These are phyloP conservation scores for Beta corolliflora DNA, from an alignment of 179 eudicot species.

Conservation along the genomic window DNA sequence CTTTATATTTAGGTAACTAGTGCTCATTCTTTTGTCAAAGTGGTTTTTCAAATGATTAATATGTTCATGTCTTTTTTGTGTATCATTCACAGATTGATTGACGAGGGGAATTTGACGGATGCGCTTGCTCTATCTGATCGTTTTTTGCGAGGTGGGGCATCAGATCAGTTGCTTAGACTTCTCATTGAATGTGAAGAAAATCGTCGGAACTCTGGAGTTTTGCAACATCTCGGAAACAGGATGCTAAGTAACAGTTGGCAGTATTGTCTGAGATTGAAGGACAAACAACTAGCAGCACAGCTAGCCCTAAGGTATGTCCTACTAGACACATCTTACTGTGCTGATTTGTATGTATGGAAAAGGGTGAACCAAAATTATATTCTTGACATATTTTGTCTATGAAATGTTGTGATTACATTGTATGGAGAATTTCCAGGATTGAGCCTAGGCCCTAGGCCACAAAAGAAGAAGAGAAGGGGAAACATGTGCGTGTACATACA, in stretches of 20 bases:
- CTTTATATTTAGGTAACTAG: neutral
- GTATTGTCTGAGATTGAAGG: constrained; percentile 88
- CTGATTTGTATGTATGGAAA: neutral
- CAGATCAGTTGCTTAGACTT: constrained; percentile 78
- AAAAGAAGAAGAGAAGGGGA: no score
- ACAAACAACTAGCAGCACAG: constrained; percentile 85
- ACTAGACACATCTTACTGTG: neutral
- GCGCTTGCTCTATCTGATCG: constrained; percentile 99
- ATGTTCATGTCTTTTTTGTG: neutral
- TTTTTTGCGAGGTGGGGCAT: constrained; percentile 85
- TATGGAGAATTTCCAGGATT: no score
- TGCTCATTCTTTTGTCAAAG: neutral
- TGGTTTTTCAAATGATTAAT: neutral
- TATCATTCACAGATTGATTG: constrained; percentile 59
- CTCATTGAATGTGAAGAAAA: constrained; percentile 77
- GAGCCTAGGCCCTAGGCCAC: no score
- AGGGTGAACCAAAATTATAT: constrained; percentile 9
- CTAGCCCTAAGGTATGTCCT: constrained; percentile 77
- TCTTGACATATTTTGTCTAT: neutral
- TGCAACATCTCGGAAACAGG: constrained; percentile 42
- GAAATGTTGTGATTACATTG: neutral
- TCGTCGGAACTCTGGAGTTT: constrained; percentile 35
- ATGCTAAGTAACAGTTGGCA: constrained; percentile 86
- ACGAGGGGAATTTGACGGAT: constrained; percentile 87
- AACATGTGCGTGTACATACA: no score